These are phyloP conservation scores for Phytophthora litchii DNA, from an alignment of 352 stramenopile species.

Conservation along the genomic window DNA sequence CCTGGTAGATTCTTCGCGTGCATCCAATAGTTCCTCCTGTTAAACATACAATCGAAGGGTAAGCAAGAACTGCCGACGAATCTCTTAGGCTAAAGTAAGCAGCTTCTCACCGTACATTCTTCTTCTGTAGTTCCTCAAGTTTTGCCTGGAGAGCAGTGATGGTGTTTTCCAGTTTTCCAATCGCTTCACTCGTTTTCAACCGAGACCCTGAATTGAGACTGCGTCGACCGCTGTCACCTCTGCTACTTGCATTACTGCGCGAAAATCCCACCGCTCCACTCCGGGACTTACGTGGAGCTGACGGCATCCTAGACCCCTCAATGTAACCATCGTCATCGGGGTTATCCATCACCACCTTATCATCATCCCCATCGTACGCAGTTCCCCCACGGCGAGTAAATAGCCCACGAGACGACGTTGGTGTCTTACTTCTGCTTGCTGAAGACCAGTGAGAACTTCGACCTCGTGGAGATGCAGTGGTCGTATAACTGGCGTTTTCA, in stretches of 20 bases:
- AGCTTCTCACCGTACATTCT: slow-evolving; percentile 67
- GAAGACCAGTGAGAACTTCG: slow-evolving; percentile 16
- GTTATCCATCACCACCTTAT: slow-evolving; percentile 67
- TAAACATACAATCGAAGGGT: slow-evolving; percentile 4
- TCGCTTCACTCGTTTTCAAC: slow-evolving; percentile 35
- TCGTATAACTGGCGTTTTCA: slow-evolving; percentile 13
- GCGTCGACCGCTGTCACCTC: slow-evolving; percentile 7
- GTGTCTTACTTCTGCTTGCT: slow-evolving; percentile 31
- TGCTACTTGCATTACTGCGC: slow-evolving; percentile 13
- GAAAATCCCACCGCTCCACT: slow-evolving; percentile 14
- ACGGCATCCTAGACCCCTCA: slow-evolving; percentile 2
- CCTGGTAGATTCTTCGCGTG: slow-evolving; percentile 61
- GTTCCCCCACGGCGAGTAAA: slow-evolving; percentile 57
- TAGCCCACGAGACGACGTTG: slow-evolving; percentile 58
- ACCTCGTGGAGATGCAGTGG: slow-evolving; percentile 15
- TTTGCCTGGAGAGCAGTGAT: slow-evolving; percentile 58
- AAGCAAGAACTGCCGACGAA: background rate
- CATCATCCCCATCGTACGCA: slow-evolving; percentile 55
- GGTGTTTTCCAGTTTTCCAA: slow-evolving; percentile 64
- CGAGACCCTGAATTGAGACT: slow-evolving; percentile 20
- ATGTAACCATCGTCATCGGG: slow-evolving; percentile 42
- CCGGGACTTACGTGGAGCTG: slow-evolving; percentile 32
- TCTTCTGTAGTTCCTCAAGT: slow-evolving; percentile 72
- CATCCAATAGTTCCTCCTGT: slow-evolving; percentile 65
- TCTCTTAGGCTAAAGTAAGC: background rate